Evolutionary conservation across 371 early-diverging fungal species (phyloP).

Genomic region (Mucor ambiguus): DNA sequence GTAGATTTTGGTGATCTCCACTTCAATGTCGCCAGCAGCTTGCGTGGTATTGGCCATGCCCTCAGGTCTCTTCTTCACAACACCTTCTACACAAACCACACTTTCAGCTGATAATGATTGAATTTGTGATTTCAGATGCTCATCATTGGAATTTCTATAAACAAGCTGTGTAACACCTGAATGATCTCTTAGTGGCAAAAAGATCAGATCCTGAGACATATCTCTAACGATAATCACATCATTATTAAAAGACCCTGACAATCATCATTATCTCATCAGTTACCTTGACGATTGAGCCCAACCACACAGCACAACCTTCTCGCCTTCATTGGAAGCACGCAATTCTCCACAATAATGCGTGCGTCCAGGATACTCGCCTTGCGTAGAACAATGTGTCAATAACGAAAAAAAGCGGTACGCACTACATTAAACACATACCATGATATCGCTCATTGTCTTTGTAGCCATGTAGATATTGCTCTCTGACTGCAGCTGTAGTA

Average conservation of each 20-base stretch:
- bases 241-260: background rate
- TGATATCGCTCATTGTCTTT: conserved; percentile 44
- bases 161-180: conserved; percentile 72
- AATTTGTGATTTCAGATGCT: conserved; percentile 36
- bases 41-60: conserved; percentile 53
- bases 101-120: conserved; percentile 63
- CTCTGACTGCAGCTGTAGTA: conserved; percentile 1
- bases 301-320: conserved; percentile 70
- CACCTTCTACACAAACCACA: conserved; percentile 67
- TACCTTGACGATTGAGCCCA: conserved; percentile 78
- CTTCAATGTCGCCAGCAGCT: conserved; percentile 73
- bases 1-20: conserved; percentile 59
- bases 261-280: background rate
- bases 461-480: conserved; percentile 34
- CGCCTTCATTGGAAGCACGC: conserved; percentile 51
- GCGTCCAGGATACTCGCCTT: conserved; percentile 55
- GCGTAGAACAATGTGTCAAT: background rate
- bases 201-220: conserved; percentile 64
- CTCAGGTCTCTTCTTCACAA: conserved; percentile 57
- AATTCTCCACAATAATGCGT: conserved; percentile 78
- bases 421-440: conserved; percentile 14
- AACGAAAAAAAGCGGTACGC: background rate
- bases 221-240: conserved; percentile 37
- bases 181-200: conserved; percentile 72
- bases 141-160: conserved; percentile 29